Percentiles rank a stretch among this genome's conserved stretches.
phyloP scores from a whole-genome alignment of 1,284 basidiomycete species.

The Irpex sp. region DNA sequence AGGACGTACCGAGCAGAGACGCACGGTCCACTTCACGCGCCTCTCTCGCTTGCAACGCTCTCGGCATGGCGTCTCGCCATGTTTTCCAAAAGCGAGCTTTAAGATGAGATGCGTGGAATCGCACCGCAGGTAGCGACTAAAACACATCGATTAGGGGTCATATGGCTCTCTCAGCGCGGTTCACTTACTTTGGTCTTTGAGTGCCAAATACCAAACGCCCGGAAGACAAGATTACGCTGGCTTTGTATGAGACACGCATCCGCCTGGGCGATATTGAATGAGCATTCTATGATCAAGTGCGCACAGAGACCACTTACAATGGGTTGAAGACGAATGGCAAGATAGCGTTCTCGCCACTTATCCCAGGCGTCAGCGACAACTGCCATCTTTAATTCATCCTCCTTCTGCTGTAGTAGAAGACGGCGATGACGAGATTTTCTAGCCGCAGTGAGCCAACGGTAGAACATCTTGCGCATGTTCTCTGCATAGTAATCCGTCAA shows the following conservation, averaged over 20 bases:
- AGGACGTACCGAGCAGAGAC: constrained; percentile 51
- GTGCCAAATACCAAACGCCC: constrained; percentile 67
- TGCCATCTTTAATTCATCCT: constrained; percentile 52
- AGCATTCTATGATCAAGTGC: neutral
- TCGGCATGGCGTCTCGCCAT: constrained; percentile 68
- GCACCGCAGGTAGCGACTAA: constrained; percentile 70
- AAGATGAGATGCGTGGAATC: constrained; percentile 55
- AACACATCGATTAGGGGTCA: constrained; percentile 13
- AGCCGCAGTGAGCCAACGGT: constrained; percentile 60
- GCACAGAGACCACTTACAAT: constrained; percentile 39
- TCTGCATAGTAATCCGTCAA: constrained; percentile 35
- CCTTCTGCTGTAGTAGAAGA: constrained; percentile 49
- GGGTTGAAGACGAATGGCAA: constrained; percentile 54
- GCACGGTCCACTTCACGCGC: constrained; percentile 58
- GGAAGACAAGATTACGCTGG: constrained; percentile 54
- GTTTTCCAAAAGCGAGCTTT: constrained; percentile 57
- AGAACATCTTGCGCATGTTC: constrained; percentile 58
- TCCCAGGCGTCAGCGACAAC: constrained; percentile 59
- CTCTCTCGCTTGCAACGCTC: constrained; percentile 53
- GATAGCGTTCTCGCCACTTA: constrained; percentile 67
- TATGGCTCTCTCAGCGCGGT: neutral
- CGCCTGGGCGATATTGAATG: constrained; percentile 40
- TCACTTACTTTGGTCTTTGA: constrained; percentile 59
- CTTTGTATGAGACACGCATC: constrained; percentile 50
- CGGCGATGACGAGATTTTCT: constrained; percentile 55